Evolutionary conservation across 108 stramenopile genomes (phyloP), one percentile per base, ranked within the genome.

Genomic region (Skeletonema potamos): DNA sequence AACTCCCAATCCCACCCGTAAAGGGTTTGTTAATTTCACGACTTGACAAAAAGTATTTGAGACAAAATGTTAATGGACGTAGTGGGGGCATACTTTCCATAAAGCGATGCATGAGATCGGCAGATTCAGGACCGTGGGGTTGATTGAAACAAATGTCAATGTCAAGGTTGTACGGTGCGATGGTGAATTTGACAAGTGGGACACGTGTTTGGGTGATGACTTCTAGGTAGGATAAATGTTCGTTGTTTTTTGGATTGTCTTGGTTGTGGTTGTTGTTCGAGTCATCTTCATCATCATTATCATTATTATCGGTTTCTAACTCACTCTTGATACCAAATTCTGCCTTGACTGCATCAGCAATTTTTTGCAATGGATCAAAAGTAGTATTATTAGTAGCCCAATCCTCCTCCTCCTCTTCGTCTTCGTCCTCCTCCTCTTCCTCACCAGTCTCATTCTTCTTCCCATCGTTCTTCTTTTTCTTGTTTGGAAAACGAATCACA

Each of bases 121-220:
- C 94, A 7, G 90, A 88, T 43, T 83, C 67, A 0, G 86, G 67
- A 22, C 98, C 98, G 1, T 68, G 62, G 0, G 68, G 70, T 72
- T 94, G 90, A 76, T 97, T 81, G 81, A 97, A 96, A 61, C 88
- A 96, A 4, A 96, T 71, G 65, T 97, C 96, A 48, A 97, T 81
- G 27, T 87, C 76, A 36, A 96, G 77, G 46, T 84, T 83, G 54
- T 95, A 91, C 0, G 86, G 83, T 29, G 63, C 84, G 61, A 97
- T 85, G 3, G 85, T 92, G 67, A 96, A 93, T 85, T 99, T 99
- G 58, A 99, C 95, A 44, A 99, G 79, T 22, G 98, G 98, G 6
- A 99, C 92, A 2, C 84, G 77, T 2, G 98, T 97, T 26, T 90
- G 73, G 44, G 81, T 85, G 72, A 99, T 92, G 17, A 96, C 86